Evolutionary conservation across 2,329 filamentous ascomycete species (phyloP).

Genomic region (Colletotrichum gigasporum): DNA sequence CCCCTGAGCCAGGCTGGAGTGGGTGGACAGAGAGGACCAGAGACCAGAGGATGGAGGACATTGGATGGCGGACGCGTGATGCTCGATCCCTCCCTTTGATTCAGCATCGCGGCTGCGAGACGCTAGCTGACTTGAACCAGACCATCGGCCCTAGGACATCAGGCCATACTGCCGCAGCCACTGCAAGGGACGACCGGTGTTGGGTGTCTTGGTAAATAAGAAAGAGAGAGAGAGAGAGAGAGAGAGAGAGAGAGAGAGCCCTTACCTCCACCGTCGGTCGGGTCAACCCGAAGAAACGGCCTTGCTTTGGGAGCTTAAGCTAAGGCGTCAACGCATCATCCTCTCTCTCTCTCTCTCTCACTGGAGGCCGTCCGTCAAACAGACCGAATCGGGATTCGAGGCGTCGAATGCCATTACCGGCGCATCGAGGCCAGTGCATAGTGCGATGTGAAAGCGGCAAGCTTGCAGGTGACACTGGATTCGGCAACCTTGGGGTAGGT

Average conservation of each 20-base stretch:
- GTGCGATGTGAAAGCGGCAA: neutral
- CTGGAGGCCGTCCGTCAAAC: too few relatives aligned
- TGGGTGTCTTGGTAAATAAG: neutral
- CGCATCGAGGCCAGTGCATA: neutral
- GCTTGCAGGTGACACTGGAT: neutral
- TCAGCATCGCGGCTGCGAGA: neutral
- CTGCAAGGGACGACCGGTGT: neutral
- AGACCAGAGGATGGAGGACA: too few relatives aligned
- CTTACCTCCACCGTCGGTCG: neutral
- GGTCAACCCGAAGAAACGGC: neutral
- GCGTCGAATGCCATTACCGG: too few relatives aligned
- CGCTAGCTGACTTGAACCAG: neutral
- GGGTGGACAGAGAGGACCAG: too few relatives aligned
- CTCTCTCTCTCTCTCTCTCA: too few relatives aligned
- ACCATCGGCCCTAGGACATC: neutral
- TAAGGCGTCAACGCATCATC: too few relatives aligned
- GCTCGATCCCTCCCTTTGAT: neutral
- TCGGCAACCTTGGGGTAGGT: neutral
- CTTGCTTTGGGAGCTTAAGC: neutral
- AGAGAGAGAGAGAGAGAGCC: neutral
- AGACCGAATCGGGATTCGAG: too few relatives aligned
- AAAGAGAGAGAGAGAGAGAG: too few relatives aligned
- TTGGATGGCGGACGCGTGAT: neutral
- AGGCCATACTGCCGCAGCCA: neutral
- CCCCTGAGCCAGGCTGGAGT: too few relatives aligned